phyloP scores from a whole-genome alignment of 2,329 filamentous ascomycete genomes.

The Epichloe brachyelytri region DNA sequence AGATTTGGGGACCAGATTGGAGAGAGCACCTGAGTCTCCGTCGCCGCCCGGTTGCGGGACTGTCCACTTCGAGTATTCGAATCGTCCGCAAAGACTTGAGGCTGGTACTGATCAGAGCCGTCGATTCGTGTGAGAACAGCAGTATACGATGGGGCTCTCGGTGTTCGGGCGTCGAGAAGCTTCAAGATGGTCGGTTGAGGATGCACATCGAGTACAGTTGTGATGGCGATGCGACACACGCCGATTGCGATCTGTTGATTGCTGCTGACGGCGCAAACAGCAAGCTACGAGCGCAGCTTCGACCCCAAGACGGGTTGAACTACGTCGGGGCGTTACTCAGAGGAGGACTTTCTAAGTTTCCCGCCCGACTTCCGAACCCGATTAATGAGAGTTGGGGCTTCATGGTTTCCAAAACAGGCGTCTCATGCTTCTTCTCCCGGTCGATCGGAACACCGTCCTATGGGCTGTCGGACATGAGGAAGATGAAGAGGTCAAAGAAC shows the following conservation, averaged over 20 bases:
- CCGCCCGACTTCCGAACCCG: conserved; percentile 17
- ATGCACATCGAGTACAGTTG: conserved; percentile 1
- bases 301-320: conserved; percentile 21
- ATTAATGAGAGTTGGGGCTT: conserved; percentile 22
- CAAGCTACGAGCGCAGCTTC: conserved; percentile 21
- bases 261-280: conserved; percentile 28
- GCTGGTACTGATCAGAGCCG: neutral
- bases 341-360: conserved; percentile 21
- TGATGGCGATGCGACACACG: neutral
- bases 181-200: neutral
- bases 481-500: conserved; percentile 9
- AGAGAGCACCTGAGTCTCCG: conserved; percentile 19
- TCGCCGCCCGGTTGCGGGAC: conserved; percentile 16
- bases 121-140: conserved; percentile 1
- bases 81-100: neutral
- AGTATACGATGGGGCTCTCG: neutral
- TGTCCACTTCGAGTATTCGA: conserved; percentile 15
- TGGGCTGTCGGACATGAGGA: conserved; percentile 24
- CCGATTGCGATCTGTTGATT: conserved; percentile 24
- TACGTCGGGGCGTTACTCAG: conserved; percentile 23
- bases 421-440: conserved; percentile 26
- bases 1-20: conserved; percentile 28
- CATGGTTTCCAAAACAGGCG: conserved; percentile 19
- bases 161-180: neutral
- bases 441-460: conserved; percentile 22